Base-by-base conservation (phyloP, 768 basidiomycete species). In the Inosperma sp. region DNA sequence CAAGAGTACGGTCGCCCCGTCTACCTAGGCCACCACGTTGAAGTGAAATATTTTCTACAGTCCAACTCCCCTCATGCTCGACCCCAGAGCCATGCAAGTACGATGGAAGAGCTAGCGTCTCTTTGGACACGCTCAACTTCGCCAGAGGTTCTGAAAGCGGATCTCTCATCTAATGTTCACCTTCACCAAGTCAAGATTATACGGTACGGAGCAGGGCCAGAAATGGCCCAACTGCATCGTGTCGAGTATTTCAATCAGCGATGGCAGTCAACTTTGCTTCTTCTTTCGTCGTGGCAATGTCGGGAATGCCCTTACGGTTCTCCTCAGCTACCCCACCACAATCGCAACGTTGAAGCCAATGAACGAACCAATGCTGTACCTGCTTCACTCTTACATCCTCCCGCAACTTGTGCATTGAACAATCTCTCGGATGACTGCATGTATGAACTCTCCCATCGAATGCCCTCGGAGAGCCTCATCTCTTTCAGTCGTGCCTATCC, bases 381-480 rank as follows among this genome's bases (percentile, higher is more conserved):
- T 21, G 27, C n/a, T 7, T 47, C n/a, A 45, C 50, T 53, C 52
- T 62, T 53, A 34, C 44, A 51, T n/a, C 56, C 67, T 34, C 67
- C 68, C 6, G 10, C 50, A 13, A 55, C 13, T 17, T 73, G 72
- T 49, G 55, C 56, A 16, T 60, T 76, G 3, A 66, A 62, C 14
- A 57, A 57, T 5, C 57, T 76, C 29, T 66, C 70, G 48, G 74
- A 75, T 51, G 73, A 75, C 42, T 53, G 65, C 19, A 57, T 77
- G 6, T 57, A 60, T 27, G 63, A 66, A 27, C 25, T 77, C 4
- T 59, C 71, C 5, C 48, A 44, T n/a, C 53, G 57, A 41, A 61
- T 75, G 10, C 58, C 69, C 3, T 71, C 73, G 4, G 73, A 76
- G 54, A 64, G 68, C 5, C 52, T 75, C 45, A 63, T 74, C 35